phyloP scores from a whole-genome alignment of 257 asterid genomes.

The Verbena officinalis region DNA sequence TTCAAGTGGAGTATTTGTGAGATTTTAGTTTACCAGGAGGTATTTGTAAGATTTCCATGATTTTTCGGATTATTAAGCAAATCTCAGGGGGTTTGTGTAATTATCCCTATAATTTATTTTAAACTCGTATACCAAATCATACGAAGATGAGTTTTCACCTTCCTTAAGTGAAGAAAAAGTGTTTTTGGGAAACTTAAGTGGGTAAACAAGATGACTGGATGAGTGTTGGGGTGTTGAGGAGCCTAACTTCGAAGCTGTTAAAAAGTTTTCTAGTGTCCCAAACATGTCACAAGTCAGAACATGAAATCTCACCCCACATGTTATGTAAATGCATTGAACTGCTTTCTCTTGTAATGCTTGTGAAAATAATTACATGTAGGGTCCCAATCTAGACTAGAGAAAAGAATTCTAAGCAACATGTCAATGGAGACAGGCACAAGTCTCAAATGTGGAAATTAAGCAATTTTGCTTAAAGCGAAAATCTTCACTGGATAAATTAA shows the following conservation, averaged over 20 bases:
- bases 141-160: not conserved
- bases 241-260: constrained; percentile 18
- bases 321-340: constrained; percentile 27
- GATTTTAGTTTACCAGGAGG: too few relatives aligned
- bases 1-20: too few relatives aligned
- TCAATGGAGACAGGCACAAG: constrained; percentile 18
- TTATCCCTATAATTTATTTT: not conserved
- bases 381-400: constrained; percentile 26
- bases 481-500: not conserved
- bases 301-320: constrained; percentile 35
- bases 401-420: constrained; percentile 20
- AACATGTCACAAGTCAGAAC: constrained; percentile 33
- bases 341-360: constrained; percentile 26
- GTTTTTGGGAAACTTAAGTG: constrained; percentile 10
- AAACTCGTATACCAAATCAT: not conserved
- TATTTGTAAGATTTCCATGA: too few relatives aligned
- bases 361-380: constrained; percentile 30
- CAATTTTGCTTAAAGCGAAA: constrained; percentile 11
- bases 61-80: too few relatives aligned
- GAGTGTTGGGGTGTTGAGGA: constrained; percentile 20
- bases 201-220: not conserved
- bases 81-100: too few relatives aligned
- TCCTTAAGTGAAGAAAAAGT: not conserved
- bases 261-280: constrained; percentile 25
- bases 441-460: not conserved